Base-by-base conservation (phyloP, 1,284 basidiomycete genomes). In the Apiotrichum montevideense region DNA sequence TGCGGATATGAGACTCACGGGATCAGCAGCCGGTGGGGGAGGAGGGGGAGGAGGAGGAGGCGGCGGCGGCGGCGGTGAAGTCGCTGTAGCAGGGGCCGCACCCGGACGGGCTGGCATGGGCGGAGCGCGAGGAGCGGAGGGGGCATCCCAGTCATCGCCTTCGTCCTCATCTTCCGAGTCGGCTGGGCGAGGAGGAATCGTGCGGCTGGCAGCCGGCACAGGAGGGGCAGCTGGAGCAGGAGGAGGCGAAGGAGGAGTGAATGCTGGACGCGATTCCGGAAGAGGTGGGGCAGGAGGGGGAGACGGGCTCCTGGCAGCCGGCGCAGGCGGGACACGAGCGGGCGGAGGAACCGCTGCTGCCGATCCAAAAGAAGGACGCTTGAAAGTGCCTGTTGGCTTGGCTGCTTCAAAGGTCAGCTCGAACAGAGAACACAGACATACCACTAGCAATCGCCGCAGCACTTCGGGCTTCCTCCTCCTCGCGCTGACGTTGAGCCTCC, bases 401-500 rank as follows among this genome's bases (percentile, higher is more conserved):
- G 44, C 34, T 2, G 41, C 56, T 55, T 43, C n/a, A 39, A n/a
- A 3, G 32, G 9, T 55, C 46, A 55, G 54, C 37, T 15, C 6
- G 4, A 15, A 1, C 1, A 7, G 6, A 14, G 3, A 21, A 15
- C 6, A 15, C 7, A 11, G 35, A 35, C 47, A 21, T 35, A 41
- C 74, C 75, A 32, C 77, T 78, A 32, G 72, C 57, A 37, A 66
- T 68, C 1, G 75, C 74, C 3, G 87, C 87, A 46, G 80, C 79
- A 66, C 88, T 90, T 33, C 78, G 80, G 3, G 80, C 79, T 59
- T 90, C 88, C 59, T 96, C 92, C 66, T 88, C 88, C 64, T 86
- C 87, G 9, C 81, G 79, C 66, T 90, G 87, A 68, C 86, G 87
- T 80, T 92, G 93, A 3, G 90, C 86, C 35, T 86, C 77, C 0